phyloP scores from a whole-genome alignment of 2,329 filamentous ascomycete genomes.

The Elsinoe australis region DNA sequence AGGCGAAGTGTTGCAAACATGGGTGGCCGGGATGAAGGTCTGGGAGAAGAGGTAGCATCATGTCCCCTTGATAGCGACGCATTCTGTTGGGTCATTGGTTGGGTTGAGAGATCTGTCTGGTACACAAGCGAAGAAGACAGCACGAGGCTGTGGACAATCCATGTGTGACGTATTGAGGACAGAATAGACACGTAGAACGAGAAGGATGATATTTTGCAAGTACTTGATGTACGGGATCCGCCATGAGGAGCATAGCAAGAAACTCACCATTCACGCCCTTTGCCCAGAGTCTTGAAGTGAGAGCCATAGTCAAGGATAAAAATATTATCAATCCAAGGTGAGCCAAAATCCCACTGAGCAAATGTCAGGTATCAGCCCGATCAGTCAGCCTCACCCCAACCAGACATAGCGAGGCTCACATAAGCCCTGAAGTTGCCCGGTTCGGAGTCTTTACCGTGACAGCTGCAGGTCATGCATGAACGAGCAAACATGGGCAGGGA shows the following conservation, averaged over 20 bases:
- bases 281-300: too few relatives aligned
- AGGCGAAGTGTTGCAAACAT: slow-evolving; percentile 45
- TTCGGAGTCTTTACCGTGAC: neutral
- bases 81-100: neutral
- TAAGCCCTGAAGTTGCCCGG: neutral
- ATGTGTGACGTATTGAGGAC: slow-evolving; percentile 1
- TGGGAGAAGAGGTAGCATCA: slow-evolving; percentile 32
- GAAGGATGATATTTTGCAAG: slow-evolving; percentile 1
- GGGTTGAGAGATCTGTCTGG: neutral
- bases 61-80: neutral
- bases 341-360: neutral
- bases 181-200: slow-evolving; percentile 3
- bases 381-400: too few relatives aligned
- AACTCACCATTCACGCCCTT: too few relatives aligned
- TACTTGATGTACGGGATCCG: slow-evolving; percentile 7
- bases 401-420: neutral
- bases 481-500: too few relatives aligned
- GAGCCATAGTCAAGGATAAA: too few relatives aligned
- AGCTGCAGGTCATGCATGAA: neutral
- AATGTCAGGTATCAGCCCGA: too few relatives aligned
- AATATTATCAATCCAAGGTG: neutral
- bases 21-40: slow-evolving; percentile 42
- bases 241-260: neutral
- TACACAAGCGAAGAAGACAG: neutral
- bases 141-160: slow-evolving; percentile 1